Evolutionary conservation across 495 filamentous ascomycete genomes (phyloP).

Genomic region (Schizothecium vesticola): DNA sequence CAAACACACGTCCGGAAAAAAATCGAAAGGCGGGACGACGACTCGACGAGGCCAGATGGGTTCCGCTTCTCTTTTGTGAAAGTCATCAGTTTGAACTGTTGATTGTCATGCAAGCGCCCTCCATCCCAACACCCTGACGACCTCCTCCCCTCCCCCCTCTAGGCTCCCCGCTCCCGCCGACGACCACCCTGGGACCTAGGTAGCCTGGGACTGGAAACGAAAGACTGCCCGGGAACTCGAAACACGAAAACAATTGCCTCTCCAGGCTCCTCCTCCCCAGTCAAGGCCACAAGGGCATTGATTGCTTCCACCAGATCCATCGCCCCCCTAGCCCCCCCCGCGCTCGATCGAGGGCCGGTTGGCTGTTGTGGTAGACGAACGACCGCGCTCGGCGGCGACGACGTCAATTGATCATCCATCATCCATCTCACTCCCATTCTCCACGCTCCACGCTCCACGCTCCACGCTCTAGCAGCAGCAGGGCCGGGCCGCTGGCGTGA

Average conservation of each 20-base stretch:
- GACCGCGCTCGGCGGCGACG: not conserved
- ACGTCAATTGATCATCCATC: not conserved
- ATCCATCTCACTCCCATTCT: not conserved
- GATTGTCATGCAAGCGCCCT: slow-evolving; percentile 8
- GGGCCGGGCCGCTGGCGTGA: slow-evolving; percentile 4
- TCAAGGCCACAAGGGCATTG: not conserved
- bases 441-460: not conserved
- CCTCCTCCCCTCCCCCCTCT: not conserved
- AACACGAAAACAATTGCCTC: not conserved
- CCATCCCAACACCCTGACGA: slow-evolving; percentile 1
- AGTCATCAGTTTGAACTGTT: not conserved
- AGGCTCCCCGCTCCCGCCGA: not conserved
- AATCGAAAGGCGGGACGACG: not conserved
- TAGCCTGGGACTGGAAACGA: not conserved
- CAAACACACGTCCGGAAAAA: not conserved
- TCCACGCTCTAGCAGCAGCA: not conserved
- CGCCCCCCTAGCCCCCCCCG: not conserved
- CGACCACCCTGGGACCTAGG: not conserved
- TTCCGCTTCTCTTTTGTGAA: not conserved
- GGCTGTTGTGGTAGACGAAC: not conserved
- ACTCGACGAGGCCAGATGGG: not conserved
- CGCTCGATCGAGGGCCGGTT: not conserved
- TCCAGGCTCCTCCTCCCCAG: not conserved
- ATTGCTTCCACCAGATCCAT: not conserved
- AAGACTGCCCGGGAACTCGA: not conserved